Conservation (phyloP, 257 asterid genomes). For the Ocimum tenuiflorum region DNA sequence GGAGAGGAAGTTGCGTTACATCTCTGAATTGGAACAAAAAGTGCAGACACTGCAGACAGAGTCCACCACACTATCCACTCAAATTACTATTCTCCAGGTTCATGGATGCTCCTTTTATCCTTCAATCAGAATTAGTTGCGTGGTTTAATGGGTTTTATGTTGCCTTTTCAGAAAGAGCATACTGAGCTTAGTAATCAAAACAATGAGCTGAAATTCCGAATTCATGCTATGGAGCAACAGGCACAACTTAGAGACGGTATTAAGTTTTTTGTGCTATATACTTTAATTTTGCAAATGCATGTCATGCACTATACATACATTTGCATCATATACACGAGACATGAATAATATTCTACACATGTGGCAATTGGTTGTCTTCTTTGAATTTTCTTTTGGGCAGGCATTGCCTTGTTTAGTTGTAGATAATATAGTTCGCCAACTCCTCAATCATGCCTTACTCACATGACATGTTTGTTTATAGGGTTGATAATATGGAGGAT, state of each 20-base stretch:
- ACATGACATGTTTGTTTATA: background rate
- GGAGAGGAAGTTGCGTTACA: slow-evolving; percentile 84
- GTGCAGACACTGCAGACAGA: slow-evolving; percentile 78
- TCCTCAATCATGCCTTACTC: background rate
- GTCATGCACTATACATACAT: background rate
- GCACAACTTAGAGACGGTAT: slow-evolving; percentile 83
- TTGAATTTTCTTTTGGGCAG: background rate
- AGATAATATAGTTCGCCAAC: background rate
- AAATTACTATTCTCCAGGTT: slow-evolving; percentile 72
- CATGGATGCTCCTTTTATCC: background rate
- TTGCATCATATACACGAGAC: background rate
- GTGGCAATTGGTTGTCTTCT: background rate
- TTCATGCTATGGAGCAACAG: slow-evolving; percentile 87
- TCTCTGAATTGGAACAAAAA: slow-evolving; percentile 85
- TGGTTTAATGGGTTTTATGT: background rate
- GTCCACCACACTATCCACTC: slow-evolving; percentile 64
- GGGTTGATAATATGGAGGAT: background rate
- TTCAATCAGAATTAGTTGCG: background rate
- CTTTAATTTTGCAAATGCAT: background rate
- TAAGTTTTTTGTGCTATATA: background rate
- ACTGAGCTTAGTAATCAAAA: slow-evolving; percentile 55
- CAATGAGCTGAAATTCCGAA: slow-evolving; percentile 74
- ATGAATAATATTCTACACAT: background rate
- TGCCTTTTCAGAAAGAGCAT: slow-evolving; percentile 51
- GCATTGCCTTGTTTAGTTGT: background rate